phyloP scores from a whole-genome alignment of 2,329 filamentous ascomycete genomes.

The Colletotrichum musicola region DNA sequence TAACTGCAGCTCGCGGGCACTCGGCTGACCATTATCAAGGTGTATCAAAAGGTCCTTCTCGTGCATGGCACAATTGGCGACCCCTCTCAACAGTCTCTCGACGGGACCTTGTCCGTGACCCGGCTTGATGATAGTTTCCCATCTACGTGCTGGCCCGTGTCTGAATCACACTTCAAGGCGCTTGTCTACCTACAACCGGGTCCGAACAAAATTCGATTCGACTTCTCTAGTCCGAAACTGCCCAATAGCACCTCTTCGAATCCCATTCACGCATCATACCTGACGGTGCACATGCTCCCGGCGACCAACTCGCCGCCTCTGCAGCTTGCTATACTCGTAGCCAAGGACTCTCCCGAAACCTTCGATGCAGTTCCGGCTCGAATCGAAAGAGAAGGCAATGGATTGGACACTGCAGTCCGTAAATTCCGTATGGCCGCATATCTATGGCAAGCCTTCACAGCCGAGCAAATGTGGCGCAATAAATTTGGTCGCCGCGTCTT shows the following conservation, averaged over 20 bases:
- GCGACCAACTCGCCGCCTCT: slow-evolving; percentile 83
- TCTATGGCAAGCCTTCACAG: slow-evolving; percentile 96
- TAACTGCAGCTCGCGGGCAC: slow-evolving; percentile 27
- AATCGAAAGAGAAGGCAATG: slow-evolving; percentile 83
- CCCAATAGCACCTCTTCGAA: slow-evolving; percentile 75
- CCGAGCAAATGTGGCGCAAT: slow-evolving; percentile 94
- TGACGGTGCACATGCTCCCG: slow-evolving; percentile 89
- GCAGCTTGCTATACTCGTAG: slow-evolving; percentile 89
- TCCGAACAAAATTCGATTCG: slow-evolving; percentile 87
- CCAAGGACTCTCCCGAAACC: slow-evolving; percentile 86
- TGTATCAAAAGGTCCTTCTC: slow-evolving; percentile 90
- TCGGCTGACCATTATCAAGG: slow-evolving; percentile 63
- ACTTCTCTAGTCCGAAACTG: slow-evolving; percentile 87
- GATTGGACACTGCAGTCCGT: slow-evolving; percentile 80
- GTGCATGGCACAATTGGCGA: slow-evolving; percentile 87
- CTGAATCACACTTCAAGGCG: slow-evolving; percentile 90
- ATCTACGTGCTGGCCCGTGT: slow-evolving; percentile 86
- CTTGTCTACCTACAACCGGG: slow-evolving; percentile 92
- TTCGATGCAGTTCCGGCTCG: slow-evolving; percentile 86
- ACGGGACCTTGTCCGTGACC: slow-evolving; percentile 80
- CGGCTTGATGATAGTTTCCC: slow-evolving; percentile 91
- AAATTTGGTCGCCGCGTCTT: slow-evolving; percentile 88
- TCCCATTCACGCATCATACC: slow-evolving; percentile 81
- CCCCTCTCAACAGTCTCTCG: slow-evolving; percentile 70
- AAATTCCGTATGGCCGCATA: slow-evolving; percentile 98